phyloP scores from a whole-genome alignment of 176 grass and related monocot species.

The Avena eriantha region DNA sequence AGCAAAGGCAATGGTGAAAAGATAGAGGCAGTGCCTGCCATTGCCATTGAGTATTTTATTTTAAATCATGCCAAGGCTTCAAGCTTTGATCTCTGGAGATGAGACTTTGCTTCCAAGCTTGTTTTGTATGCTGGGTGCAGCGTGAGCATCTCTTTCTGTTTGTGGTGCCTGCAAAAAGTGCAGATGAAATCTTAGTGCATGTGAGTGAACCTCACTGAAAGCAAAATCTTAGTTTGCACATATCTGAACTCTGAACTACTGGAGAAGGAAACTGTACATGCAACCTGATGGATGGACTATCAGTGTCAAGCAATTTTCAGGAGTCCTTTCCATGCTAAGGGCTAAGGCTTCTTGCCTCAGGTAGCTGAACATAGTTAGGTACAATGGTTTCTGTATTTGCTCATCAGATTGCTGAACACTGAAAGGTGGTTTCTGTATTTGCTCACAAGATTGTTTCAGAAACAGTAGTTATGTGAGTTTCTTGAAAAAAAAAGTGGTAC shows the following conservation, averaged over 20 bases:
- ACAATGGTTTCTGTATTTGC: neutral
- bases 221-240: neutral
- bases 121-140: constrained; percentile 31
- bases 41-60: constrained; percentile 34
- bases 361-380: neutral
- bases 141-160: neutral
- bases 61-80: constrained; percentile 65
- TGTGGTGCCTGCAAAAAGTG: constrained; percentile 40
- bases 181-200: constrained; percentile 11
- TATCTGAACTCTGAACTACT: neutral
- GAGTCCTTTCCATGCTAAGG: neutral
- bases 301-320: neutral
- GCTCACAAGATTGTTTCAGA: neutral
- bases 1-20: constrained; percentile 48
- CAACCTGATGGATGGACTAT: constrained; percentile 19
- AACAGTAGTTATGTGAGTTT: neutral
- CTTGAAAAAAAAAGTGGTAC: neutral
- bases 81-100: constrained; percentile 59
- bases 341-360: neutral
- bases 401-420: neutral
- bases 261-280: constrained; percentile 27
- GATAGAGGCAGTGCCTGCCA: neutral
- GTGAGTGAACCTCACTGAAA: constrained; percentile 47
- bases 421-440: neutral
- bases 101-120: constrained; percentile 75